Base-by-base conservation (phyloP, 2,329 filamentous ascomycete species). In the Aspergillus quadricinctus region DNA sequence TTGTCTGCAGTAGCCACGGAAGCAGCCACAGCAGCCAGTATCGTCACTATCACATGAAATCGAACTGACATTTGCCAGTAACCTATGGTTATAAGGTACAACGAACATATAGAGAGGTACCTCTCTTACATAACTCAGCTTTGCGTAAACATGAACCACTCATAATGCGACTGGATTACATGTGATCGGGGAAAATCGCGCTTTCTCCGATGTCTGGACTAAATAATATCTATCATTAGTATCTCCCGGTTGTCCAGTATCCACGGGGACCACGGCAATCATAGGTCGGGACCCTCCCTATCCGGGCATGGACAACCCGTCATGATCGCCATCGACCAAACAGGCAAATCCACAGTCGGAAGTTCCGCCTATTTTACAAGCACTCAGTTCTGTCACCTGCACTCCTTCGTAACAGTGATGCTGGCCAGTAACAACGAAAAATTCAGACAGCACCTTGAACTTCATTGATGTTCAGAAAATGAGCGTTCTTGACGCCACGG, bases 101-200 rank as follows among this genome's bases (percentile, higher is more conserved):
- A 23, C 23, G 3, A 23, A 23, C 23, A 23, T 23, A 23, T 23
- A 23, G 23, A 23, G 23, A 23, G 23, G 23, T 23, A 23, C 2
- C 23, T 23, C 23, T 23, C 23, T 23, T 23, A 23, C 23, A 17
- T 7, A 37, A 17, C 14, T 17, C 14, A 37, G 31, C 31, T 17
- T 35, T 37, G 31, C 31, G 14, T 37, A 37, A 37, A 37, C 31
- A 37, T 37, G 31, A 17, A 37, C 14, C 31, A 35, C 17, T 37
- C 31, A 17, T 7, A 6, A 45, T 21, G 3, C 2, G 19, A 23
- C 19, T 23, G 3, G 19, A 45, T 10, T 35, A 48, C 54, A 53
- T 53, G 52, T 52, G 58, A 57, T 61, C 57, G 58, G 57, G 54
- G 54, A 54, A 50, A 51, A 25, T 48, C 53, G 51, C 54, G 43